phyloP scores from a whole-genome alignment of 1,139 yeast genomes.

The Kurtzmaniella quercitrusa region DNA sequence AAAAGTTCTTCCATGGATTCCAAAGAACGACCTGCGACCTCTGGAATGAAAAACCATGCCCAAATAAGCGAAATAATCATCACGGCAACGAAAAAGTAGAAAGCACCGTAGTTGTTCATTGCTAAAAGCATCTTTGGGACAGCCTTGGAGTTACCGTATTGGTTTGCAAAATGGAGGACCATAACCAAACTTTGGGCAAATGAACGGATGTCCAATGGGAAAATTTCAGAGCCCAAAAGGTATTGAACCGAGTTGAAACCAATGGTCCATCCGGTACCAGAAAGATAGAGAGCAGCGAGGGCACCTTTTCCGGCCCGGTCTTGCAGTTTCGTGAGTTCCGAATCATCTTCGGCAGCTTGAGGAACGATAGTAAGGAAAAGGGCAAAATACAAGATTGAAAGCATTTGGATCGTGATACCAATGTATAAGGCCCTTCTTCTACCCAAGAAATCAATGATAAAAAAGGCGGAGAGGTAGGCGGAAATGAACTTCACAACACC shows the following conservation, averaged over 20 bases:
- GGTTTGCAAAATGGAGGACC: conserved; percentile 57
- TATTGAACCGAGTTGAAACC: conserved; percentile 62
- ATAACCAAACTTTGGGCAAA: conserved; percentile 52
- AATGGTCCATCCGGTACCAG: conserved; percentile 60
- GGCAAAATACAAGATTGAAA: conserved; percentile 37
- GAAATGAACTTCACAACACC: conserved; percentile 45
- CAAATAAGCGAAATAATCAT: conserved; percentile 38
- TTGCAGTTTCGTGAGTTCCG: conserved; percentile 25
- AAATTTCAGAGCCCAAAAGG: conserved; percentile 53
- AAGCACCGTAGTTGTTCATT: conserved; percentile 49
- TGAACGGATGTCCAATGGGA: conserved; percentile 52
- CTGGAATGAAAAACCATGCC: conserved; percentile 54
- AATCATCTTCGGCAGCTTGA: conserved; percentile 29
- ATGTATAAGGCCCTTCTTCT: conserved; percentile 36
- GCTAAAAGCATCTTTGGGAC: conserved; percentile 48
- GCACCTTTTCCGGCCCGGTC: conserved; percentile 45
- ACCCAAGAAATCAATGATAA: conserved; percentile 44
- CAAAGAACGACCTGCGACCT: conserved; percentile 48
- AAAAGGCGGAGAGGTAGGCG: conserved; percentile 44
- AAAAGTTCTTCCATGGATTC: conserved; percentile 57
- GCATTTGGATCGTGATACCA: conserved; percentile 34
- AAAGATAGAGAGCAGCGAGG: conserved; percentile 46
- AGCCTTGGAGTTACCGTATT: conserved; percentile 58
- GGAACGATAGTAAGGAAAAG: conserved; percentile 46
- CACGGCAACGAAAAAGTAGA: conserved; percentile 50